phyloP scores from a whole-genome alignment of 208 protist genomes.

The Endotrypanum monterogeii region DNA sequence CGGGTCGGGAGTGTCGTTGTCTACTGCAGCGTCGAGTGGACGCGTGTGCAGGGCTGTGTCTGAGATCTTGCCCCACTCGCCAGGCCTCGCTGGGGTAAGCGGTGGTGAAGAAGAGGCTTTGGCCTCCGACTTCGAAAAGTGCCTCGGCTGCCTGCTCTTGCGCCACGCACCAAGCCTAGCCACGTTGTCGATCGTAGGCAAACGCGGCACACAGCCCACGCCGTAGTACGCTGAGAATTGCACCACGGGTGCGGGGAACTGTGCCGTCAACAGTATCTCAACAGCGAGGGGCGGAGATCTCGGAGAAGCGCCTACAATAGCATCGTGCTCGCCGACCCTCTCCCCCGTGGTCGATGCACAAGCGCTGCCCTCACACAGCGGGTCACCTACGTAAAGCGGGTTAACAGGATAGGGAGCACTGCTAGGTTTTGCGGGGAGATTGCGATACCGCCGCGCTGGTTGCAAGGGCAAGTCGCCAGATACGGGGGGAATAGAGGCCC shows the following conservation, averaged over 20 bases:
- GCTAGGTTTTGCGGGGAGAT: slow-evolving; percentile 44
- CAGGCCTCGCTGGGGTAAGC: not conserved
- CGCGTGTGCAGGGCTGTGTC: slow-evolving; percentile 10
- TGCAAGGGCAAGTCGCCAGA: slow-evolving; percentile 20
- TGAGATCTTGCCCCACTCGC: slow-evolving; percentile 6
- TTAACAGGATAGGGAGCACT: slow-evolving; percentile 51
- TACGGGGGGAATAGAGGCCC: slow-evolving; percentile 32
- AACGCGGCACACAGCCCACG: slow-evolving; percentile 48
- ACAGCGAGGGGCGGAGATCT: slow-evolving; percentile 1
- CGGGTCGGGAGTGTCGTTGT: slow-evolving; percentile 2
- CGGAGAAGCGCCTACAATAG: not conserved
- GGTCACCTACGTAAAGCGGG: slow-evolving; percentile 44
- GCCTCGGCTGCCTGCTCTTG: slow-evolving; percentile 1
- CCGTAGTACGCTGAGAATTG: slow-evolving; percentile 58
- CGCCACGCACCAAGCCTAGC: slow-evolving; percentile 16
- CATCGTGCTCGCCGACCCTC: not conserved
- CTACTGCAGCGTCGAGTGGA: slow-evolving; percentile 2
- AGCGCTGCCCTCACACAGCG: not conserved
- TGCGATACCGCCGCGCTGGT: slow-evolving; percentile 33
- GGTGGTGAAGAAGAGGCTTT: not conserved
- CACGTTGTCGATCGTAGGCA: slow-evolving; percentile 38
- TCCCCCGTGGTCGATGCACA: not conserved
- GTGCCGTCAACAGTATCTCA: slow-evolving; percentile 29
- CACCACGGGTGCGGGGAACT: slow-evolving; percentile 62
- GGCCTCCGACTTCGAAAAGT: not conserved